phyloP scores from a whole-genome alignment of 2,329 filamentous ascomycete genomes.

The Fusarium robinianum region DNA sequence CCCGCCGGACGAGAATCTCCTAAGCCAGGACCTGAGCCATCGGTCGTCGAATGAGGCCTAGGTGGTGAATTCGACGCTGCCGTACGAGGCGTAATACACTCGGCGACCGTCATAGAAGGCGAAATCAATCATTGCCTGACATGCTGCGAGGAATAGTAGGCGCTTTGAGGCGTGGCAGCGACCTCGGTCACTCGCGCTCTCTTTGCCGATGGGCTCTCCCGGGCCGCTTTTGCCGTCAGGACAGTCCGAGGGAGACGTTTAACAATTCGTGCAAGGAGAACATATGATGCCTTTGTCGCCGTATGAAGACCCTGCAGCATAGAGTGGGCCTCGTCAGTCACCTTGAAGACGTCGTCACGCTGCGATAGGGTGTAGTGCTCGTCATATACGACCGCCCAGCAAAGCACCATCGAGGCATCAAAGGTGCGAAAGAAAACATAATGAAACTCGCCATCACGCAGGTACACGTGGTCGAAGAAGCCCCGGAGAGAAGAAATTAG shows the following conservation, averaged over 20 bases:
- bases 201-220: constrained; percentile 12
- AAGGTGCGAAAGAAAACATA: constrained; percentile 56
- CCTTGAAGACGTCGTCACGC: constrained; percentile 46
- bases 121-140: constrained; percentile 11
- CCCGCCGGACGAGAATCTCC: constrained; percentile 13
- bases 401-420: constrained; percentile 55
- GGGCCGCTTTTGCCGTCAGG: constrained; percentile 14
- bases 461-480: constrained; percentile 51
- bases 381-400: constrained; percentile 57
- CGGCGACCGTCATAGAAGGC: constrained; percentile 5
- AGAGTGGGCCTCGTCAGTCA: constrained; percentile 44
- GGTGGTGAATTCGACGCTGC: too few species aligned
- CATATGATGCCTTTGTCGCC: constrained; percentile 39
- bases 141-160: constrained; percentile 4
- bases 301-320: constrained; percentile 41
- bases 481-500: constrained; percentile 46
- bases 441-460: constrained; percentile 54
- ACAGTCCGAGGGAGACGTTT: constrained; percentile 37
- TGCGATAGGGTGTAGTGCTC: constrained; percentile 45
- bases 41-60: background rate
- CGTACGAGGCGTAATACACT: background rate
- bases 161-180: constrained; percentile 1
- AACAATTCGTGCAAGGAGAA: constrained; percentile 39
- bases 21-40: constrained; percentile 1
- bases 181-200: constrained; percentile 12